These are phyloP conservation scores for Coffea canephora DNA, from an alignment of 257 asterid genomes.

Conservation along the genomic window DNA sequence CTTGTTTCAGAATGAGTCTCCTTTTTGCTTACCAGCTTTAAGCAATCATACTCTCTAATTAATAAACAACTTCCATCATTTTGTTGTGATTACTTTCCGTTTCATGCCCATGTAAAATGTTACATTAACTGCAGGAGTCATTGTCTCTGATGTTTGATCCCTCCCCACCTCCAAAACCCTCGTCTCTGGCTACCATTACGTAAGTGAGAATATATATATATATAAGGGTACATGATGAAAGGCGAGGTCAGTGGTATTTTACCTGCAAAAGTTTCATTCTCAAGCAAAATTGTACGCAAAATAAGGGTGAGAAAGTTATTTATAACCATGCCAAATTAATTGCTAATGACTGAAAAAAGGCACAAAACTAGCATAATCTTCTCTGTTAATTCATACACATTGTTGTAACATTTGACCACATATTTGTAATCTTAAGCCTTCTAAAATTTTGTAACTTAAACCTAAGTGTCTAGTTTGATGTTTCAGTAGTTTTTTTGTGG, in stretches of 20 bases:
- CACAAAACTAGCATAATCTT: not conserved
- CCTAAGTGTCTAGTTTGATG: not conserved
- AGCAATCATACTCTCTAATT: not conserved
- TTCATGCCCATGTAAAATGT: not conserved
- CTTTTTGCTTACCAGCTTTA: conserved; percentile 1
- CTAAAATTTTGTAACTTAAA: no score
- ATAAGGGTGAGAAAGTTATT: no score
- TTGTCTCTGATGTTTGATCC: not conserved
- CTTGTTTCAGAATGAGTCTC: not conserved
- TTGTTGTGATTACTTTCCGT: conserved; percentile 1
- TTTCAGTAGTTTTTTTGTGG: not conserved
- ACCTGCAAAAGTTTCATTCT: no score
- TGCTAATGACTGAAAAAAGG: not conserved
- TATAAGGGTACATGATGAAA: no score
- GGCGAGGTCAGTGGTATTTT: no score
- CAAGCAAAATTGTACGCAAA: no score
- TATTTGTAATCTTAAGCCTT: not conserved
- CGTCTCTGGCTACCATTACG: no score
- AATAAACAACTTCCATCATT: not conserved
- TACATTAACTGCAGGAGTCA: not conserved
- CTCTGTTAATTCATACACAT: not conserved
- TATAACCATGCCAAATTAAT: no score
- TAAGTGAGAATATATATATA: no score
- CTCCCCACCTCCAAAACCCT: not conserved
- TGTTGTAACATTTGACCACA: not conserved